Percentiles rank a stretch among this genome's conserved stretches.
These are phyloP conservation scores for Aspergillus avenaceus DNA, from an alignment of 495 filamentous ascomycete species.

Conservation along the genomic window DNA sequence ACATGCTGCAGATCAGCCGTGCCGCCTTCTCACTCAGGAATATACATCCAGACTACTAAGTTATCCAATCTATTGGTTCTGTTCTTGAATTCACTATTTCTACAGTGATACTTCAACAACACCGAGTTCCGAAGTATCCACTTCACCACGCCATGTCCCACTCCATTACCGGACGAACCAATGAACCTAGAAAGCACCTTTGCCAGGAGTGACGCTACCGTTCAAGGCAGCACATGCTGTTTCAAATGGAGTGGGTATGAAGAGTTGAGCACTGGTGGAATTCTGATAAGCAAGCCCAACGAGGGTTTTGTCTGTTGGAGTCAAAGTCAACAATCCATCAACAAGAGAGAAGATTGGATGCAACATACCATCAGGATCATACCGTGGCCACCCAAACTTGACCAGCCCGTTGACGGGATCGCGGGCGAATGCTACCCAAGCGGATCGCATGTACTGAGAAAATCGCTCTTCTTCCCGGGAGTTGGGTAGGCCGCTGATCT, in stretches of 20 bases:
- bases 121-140: no score
- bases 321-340: neutral
- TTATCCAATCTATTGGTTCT: no score
- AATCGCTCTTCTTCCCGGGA: slow-evolving; percentile 24
- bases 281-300: slow-evolving; percentile 1
- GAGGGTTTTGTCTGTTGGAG: neutral
- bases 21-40: no score
- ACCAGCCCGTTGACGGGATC: slow-evolving; percentile 42
- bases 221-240: neutral
- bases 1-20: no score
- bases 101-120: no score
- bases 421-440: slow-evolving; percentile 48
- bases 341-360: neutral
- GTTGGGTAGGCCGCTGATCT: slow-evolving; percentile 31
- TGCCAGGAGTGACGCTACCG: neutral
- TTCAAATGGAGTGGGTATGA: neutral
- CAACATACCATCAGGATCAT: slow-evolving; percentile 21
- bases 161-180: no score
- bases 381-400: slow-evolving; percentile 37
- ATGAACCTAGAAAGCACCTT: slow-evolving; percentile 2
- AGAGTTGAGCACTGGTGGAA: neutral
- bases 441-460: slow-evolving; percentile 35
- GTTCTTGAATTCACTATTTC: no score
- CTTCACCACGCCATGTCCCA: no score
- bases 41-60: no score